Evolutionary conservation across 1,284 basidiomycete species (phyloP).

Genomic region (Cutaneotrichosporon arboriforme): DNA sequence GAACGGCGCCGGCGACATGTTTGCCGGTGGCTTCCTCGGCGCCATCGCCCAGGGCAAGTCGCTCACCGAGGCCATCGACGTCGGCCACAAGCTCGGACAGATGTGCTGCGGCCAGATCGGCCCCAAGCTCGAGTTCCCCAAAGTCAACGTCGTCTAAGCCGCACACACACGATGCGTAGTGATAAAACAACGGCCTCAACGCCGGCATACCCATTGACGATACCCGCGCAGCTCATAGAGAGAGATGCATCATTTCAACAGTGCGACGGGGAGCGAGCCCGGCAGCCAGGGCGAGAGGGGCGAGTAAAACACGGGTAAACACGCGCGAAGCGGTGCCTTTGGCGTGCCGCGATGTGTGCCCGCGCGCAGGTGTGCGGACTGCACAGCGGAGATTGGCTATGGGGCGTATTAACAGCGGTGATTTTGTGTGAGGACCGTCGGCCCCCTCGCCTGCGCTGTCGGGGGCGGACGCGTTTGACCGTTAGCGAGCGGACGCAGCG

Average conservation of each 20-base stretch:
- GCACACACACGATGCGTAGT: neutral
- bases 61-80: slow-evolving; percentile 66
- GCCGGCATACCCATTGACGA: slow-evolving; percentile 4
- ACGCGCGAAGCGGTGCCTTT: no score
- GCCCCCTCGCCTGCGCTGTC: no score
- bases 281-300: no score
- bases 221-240: neutral
- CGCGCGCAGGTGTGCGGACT: no score
- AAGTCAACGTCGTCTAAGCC: slow-evolving; percentile 38
- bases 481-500: no score
- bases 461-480: no score
- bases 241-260: slow-evolving; percentile 22
- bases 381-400: no score
- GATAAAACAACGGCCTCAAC: slow-evolving; percentile 10
- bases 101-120: slow-evolving; percentile 83
- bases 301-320: no score
- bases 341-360: no score
- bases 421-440: no score
- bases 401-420: no score
- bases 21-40: slow-evolving; percentile 94
- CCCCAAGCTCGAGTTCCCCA: slow-evolving; percentile 41
- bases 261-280: slow-evolving; percentile 2
- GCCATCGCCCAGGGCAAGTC: slow-evolving; percentile 75
- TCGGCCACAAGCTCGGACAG: slow-evolving; percentile 81
- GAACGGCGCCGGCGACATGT: slow-evolving; percentile 98